Base-by-base conservation (phyloP, 495 filamentous ascomycete species). In the Staphylotrichum tortipilum region DNA sequence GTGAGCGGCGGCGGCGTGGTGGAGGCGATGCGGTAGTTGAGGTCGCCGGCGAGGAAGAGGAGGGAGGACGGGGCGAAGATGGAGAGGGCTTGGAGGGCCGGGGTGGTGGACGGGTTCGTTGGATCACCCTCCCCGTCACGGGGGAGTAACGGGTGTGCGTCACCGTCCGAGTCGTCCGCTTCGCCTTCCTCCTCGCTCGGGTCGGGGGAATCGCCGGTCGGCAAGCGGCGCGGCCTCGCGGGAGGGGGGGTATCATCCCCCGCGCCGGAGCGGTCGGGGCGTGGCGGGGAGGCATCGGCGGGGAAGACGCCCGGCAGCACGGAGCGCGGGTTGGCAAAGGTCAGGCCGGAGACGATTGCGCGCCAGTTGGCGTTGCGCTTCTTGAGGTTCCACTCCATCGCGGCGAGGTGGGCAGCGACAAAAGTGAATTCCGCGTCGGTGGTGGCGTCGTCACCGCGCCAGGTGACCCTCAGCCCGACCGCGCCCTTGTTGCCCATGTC, bases 401-500 rank as follows among this genome's bases (percentile, higher is more conserved):
- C 82, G 3, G 90, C 88, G 37, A 96, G 72, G 65, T 98, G 92
- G n/a, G 88, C 85, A 15, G 86, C 81, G 10, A 94, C 80, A 50
- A 95, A 87, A 1, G 86, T 94, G 35, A 97, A 64, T 54, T 85
- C 79, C 2, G 80, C 10, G 72, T 70, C 30, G 71, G 63, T 4
- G 61, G 55, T 6, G 50, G 21, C 15, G 39, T 42, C 44, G 4
- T 10, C 14, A 17, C 49, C 45, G 19, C 39, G 48, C 44, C 62
- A 84, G 2, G 75, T 76, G 44, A 95, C 60, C 28, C 88, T 71
- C 26, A 90, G 73, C 0, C 86, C 92, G 6, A 92, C 87, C 7
- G 88, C 89, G 21, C 90, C 92, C 61, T 98, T 98, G 59, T 95
- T 95, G 4, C 89, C 90, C 87, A 95, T 92, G 28, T 86, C 82